Conservation (phyloP, 2,329 filamentous ascomycete species). For the Sporothrix phasma region DNA sequence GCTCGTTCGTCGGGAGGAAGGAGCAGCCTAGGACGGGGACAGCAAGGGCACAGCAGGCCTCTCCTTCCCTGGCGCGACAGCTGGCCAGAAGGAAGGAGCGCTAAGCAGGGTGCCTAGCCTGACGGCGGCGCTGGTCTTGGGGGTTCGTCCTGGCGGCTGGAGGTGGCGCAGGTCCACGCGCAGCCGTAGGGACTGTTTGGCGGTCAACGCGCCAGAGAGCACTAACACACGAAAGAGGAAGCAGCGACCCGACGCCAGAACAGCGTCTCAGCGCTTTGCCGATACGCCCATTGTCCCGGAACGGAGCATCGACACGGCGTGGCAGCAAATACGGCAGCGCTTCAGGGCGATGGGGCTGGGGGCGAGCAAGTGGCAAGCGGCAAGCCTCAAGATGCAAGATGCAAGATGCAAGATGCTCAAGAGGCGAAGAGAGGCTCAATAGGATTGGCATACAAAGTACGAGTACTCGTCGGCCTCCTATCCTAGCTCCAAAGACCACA, state of each 20-base stretch:
- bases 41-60: too few relatives aligned
- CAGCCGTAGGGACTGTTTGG: too few relatives aligned
- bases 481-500: conserved; percentile 6
- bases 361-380: conserved; percentile 1
- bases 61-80: too few relatives aligned
- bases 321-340: neutral
- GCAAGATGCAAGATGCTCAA: too few relatives aligned
- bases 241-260: neutral
- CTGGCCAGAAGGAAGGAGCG: conserved; percentile 15
- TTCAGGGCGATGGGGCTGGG: neutral
- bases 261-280: too few relatives aligned
- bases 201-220: conserved; percentile 11
- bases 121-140: conserved; percentile 8
- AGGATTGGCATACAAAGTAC: too few relatives aligned
- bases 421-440: neutral
- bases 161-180: too few relatives aligned
- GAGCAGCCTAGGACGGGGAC: conserved; percentile 10
- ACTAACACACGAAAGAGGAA: conserved; percentile 16
- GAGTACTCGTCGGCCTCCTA: conserved; percentile 12
- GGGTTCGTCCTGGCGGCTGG: conserved; percentile 16
- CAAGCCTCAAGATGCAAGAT: too few relatives aligned
- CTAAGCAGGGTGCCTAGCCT: conserved; percentile 9
- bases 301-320: too few relatives aligned
- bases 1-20: conserved; percentile 7
- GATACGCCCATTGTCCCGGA: too few relatives aligned